Evolutionary conservation across 2,329 filamentous ascomycete genomes (phyloP), one percentile per base, ranked within the genome.

Genomic region (Hypoxylon sp.): DNA sequence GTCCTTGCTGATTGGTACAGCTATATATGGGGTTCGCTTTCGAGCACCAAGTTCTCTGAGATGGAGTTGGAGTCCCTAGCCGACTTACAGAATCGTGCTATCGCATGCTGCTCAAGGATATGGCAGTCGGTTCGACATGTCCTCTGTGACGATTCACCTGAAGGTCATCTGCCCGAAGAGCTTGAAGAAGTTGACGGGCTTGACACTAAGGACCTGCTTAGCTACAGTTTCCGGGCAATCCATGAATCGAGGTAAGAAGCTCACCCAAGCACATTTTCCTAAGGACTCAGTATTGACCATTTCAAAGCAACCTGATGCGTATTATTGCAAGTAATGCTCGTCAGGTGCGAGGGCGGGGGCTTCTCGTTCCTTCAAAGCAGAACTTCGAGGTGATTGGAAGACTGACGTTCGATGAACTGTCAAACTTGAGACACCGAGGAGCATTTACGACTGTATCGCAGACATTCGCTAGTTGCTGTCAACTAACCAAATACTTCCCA

Each of bases 171-270:
- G 3, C 89, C 88, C 0, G 87, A 93, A 48, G 90, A 94, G 21
- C 73, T 91, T n/a, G 85, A 90, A 49, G 88, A 89, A 27, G 77
- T 85, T 13, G 83, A 88, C 3, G 89, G 88, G 1, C 81, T 92
- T 2, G 88, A 90, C 48, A 92, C 92, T 0, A 98, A 97, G 70
- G 92, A 96, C 67, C 83, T 96, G 15, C 76, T 99, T 42, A 98
- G 94, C 64, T 99, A 95, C 73, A 97, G 92, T 61, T 99, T 97
- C 83, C 86, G 95, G 67, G 91, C 92, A 4, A 81, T 97, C n/a
- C 94, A 97, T 61, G 95, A 99, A 75, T 91, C 93, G 20, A 97
- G 91, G 89, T 92, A 77, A 59, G 75, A 52, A 58, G 17, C 26
- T 31, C 13, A 20, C n/a, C 4, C 20, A 33, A 31, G 29, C 27